Conservation (phyloP, 768 basidiomycete species). For the Tricholoma sp. region DNA sequence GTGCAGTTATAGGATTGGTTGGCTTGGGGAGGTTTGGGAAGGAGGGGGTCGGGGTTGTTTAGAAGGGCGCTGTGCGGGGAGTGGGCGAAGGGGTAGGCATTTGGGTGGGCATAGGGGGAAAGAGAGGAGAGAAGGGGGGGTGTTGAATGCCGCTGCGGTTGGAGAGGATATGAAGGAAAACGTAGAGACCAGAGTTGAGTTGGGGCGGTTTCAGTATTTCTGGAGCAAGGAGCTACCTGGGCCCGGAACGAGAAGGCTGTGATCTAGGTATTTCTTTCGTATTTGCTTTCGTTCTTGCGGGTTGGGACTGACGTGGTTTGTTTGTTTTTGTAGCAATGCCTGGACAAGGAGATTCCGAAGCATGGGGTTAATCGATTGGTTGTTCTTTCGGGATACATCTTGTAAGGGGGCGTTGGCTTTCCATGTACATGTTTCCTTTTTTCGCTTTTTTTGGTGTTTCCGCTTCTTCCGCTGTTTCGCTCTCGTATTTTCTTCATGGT, state of each 20-base stretch:
- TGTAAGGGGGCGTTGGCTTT: constrained; percentile 53
- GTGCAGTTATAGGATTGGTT: constrained; percentile 82
- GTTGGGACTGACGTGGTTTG: too few species aligned
- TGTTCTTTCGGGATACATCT: constrained; percentile 92
- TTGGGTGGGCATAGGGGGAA: too few species aligned
- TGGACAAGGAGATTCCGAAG: constrained; percentile 88
- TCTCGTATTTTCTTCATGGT: too few species aligned
- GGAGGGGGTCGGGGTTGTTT: constrained; percentile 84
- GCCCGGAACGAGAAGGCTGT: constrained; percentile 91
- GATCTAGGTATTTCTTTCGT: constrained; percentile 30
- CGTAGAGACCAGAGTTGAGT: constrained; percentile 84
- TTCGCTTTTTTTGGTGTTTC: too few species aligned
- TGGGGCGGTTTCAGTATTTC: constrained; percentile 83
- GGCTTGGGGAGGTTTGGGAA: constrained; percentile 77
- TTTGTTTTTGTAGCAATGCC: constrained; percentile 64
- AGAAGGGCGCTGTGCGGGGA: constrained; percentile 52
- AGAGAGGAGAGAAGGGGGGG: constrained; percentile 13
- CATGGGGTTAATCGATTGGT: constrained; percentile 92
- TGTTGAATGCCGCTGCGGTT: constrained; percentile 42
- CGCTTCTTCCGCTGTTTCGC: too few species aligned
- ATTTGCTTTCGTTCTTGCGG: not conserved
- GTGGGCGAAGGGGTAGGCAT: too few species aligned
- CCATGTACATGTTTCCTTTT: too few species aligned
- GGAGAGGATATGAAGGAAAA: constrained; percentile 60
- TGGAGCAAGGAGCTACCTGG: constrained; percentile 90